Evolutionary conservation across 2,329 filamentous ascomycete species (phyloP).

Genomic region (Sporothrix curviconia): DNA sequence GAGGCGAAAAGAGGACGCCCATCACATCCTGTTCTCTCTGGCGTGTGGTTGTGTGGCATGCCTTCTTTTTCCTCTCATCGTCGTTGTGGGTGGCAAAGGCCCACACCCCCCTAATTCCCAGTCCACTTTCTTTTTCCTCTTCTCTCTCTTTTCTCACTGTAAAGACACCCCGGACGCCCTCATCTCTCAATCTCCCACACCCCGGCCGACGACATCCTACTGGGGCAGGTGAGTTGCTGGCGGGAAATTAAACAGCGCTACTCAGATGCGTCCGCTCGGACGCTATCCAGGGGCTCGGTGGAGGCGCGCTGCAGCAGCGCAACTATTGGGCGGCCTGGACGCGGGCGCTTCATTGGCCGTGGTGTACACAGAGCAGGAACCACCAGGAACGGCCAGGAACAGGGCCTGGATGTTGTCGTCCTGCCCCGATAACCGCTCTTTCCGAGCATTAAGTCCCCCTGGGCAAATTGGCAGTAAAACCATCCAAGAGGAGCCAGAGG

Average conservation of each 20-base stretch:
- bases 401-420: background rate
- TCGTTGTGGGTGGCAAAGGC: background rate
- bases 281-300: conserved; percentile 21
- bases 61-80: background rate
- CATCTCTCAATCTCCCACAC: conserved; percentile 16
- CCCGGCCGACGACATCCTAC: conserved; percentile 2
- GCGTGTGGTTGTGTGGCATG: background rate
- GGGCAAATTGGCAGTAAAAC: too few species aligned
- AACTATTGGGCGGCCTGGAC: conserved; percentile 8
- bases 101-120: conserved; percentile 13
- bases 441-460: too few species aligned
- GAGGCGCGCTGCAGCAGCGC: conserved; percentile 10
- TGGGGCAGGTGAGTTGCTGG: conserved; percentile 6
- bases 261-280: conserved; percentile 8
- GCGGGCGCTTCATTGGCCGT: conserved; percentile 5
- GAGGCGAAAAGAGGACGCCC: background rate
- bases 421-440: too few species aligned
- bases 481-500: too few species aligned
- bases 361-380: too few species aligned
- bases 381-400: too few species aligned
- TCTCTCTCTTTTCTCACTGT: background rate
- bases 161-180: conserved; percentile 4
- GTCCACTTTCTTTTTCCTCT: conserved; percentile 9
- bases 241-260: conserved; percentile 21
- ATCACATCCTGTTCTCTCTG: background rate